Evolutionary conservation across 306 rosid species (phyloP).

Genomic region (Gastrolobium bilobum): DNA sequence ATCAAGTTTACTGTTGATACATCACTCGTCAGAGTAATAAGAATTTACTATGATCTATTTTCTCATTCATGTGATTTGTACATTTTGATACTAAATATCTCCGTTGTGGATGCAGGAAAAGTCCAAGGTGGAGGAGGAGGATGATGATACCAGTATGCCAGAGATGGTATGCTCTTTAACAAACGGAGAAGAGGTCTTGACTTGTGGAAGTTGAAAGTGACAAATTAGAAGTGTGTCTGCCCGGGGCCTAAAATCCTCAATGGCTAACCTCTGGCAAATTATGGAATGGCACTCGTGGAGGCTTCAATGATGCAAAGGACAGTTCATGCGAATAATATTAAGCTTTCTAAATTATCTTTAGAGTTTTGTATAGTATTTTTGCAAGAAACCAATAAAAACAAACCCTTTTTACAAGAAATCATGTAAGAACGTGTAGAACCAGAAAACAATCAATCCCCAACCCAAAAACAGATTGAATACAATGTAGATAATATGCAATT

Average conservation of each 20-base stretch:
- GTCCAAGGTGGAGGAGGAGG: conserved; percentile 52
- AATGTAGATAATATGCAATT: no score
- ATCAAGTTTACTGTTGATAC: conserved; percentile 92
- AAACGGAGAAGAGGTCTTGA: no score
- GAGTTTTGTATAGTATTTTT: conserved; percentile 49
- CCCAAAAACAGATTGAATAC: no score
- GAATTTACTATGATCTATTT: neutral
- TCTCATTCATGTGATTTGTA: neutral
- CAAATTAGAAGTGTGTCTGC: no score
- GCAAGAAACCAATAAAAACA: neutral
- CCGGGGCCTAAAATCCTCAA: neutral
- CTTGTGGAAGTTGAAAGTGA: no score
- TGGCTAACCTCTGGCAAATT: neutral
- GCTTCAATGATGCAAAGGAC: neutral
- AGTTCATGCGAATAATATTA: neutral
- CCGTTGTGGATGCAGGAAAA: conserved; percentile 58
- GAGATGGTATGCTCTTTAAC: no score
- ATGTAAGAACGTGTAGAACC: no score
- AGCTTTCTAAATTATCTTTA: neutral
- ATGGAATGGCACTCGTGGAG: neutral
- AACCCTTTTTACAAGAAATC: no score
- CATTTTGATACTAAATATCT: conserved; percentile 2
- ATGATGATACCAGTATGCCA: conserved; percentile 68
- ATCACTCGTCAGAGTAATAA: conserved; percentile 62
- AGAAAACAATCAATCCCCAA: no score